Base-by-base conservation (phyloP, 352 stramenopile species). In the Saprolegnia diclina region DNA sequence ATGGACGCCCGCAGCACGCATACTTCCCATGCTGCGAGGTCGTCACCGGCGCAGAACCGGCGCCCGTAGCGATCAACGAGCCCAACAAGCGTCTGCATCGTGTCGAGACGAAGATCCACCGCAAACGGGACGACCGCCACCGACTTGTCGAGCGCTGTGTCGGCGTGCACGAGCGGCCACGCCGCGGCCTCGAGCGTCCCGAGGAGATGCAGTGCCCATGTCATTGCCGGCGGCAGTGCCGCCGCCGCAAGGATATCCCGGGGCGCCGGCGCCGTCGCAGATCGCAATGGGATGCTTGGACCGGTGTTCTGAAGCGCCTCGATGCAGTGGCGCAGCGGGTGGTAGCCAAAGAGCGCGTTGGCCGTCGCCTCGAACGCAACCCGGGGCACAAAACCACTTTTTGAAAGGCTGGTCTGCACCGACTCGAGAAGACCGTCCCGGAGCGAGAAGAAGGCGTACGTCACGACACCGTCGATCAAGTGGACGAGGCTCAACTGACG, bases 291-390 rank as follows among this genome's bases (percentile, higher is more conserved):
- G 1, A 61, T 37, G n/a, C 18, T 4, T n/a, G 63, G 37, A 6
- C 45, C 63, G 21, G 46, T 62, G 37, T 59, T 69, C 11, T 38
- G 63, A 48, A 24, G 61, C 11, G 42, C 21, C n/a, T 62, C 63
- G 21, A 61, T 35, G n/a, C 22, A 48, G 26, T 69, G 18, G 13
- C 45, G 26, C 14, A n/a, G 0, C n/a, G 21, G 11, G 5, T 37
- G 18, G 10, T 61, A 29, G 35, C 63, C 50, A 45, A 45, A 69
- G 4, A 69, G 35, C 13, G 37, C 26, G n/a, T 69, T 69, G 4
- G 53, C 18, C 5, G 21, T 16, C 5, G 29, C 29, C 7, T 69
- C 63, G 38, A 54, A 69, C 19, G 19, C 32, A 6, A 69, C 35
- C 18, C n/a, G 44, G 35, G 38, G 14, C n/a, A 45, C 18, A 18